Percentiles rank a stretch among this genome's conserved stretches.
Evolutionary conservation across 176 grass and related monocot genomes (phyloP).

Genomic region (Lolium multiflorum): DNA sequence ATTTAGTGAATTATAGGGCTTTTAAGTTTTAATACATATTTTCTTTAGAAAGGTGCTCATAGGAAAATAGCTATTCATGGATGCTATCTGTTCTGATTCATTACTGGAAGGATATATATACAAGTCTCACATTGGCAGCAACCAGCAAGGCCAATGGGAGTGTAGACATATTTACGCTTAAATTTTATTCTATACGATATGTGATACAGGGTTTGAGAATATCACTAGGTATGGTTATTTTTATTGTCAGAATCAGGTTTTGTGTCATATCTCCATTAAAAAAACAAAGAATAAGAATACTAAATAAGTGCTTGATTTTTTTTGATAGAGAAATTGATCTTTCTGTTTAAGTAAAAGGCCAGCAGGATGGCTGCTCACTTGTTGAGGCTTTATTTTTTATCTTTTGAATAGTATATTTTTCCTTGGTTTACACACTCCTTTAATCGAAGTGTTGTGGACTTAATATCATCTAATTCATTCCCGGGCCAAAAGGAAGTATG

Average conservation of each 20-base stretch:
- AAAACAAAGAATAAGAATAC: constrained; percentile 5
- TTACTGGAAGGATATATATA: background rate
- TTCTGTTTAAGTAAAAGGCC: background rate
- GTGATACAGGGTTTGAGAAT: background rate
- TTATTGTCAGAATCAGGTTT: background rate
- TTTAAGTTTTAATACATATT: background rate
- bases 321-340: background rate
- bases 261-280: background rate
- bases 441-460: background rate
- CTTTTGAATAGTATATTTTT: background rate
- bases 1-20: background rate
- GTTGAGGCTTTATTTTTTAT: background rate
- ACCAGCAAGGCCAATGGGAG: background rate
- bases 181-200: background rate
- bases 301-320: background rate
- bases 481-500: background rate
- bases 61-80: background rate
- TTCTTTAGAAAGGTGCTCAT: background rate
- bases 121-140: background rate
- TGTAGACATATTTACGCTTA: constrained; percentile 3
- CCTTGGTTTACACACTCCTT: constrained; percentile 1
- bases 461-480: constrained; percentile 14
- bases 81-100: background rate
- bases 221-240: constrained; percentile 17
- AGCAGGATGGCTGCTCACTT: constrained; percentile 8